phyloP scores from a whole-genome alignment of 805 yeast genomes.

The Saturnispora silvae region DNA sequence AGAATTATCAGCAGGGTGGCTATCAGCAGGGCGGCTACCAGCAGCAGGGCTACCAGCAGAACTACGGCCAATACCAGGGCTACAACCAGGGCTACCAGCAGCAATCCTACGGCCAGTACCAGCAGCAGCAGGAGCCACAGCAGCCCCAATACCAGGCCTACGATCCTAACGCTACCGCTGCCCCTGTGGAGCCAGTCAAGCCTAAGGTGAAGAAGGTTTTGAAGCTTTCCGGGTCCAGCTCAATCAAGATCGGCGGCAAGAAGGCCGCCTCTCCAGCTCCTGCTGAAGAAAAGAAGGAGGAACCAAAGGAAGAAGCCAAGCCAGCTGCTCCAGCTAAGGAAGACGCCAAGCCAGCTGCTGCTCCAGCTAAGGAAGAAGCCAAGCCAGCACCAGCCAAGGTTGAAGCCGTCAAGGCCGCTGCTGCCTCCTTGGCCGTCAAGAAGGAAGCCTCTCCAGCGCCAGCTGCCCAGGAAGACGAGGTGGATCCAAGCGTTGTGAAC shows the following conservation, averaged over 20 bases:
- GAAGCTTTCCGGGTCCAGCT: conserved; percentile 51
- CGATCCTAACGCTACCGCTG: conserved; percentile 33
- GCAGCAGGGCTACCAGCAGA: conserved; percentile 9
- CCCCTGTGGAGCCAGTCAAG: conserved; percentile 38
- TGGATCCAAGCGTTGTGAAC: conserved; percentile 78
- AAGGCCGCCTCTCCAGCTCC: conserved; percentile 34
- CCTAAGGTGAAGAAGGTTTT: conserved; percentile 50
- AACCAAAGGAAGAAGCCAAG: conserved; percentile 21
- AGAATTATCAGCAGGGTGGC: conserved; percentile 10
- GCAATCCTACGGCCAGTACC: conserved; percentile 13
- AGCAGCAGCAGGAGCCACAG: conserved; percentile 9
- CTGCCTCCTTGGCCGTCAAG: conserved; percentile 21
- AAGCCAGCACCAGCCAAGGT: conserved; percentile 3
- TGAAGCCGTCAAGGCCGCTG: conserved; percentile 13
- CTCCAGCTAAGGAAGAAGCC: conserved; percentile 13
- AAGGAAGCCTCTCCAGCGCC: conserved; percentile 41
- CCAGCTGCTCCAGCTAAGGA: conserved; percentile 24
- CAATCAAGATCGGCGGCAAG: conserved; percentile 25
- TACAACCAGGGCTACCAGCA: conserved; percentile 5
- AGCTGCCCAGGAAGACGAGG: conserved; percentile 66
- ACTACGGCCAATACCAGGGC: conserved; percentile 10
- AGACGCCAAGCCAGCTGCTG: conserved; percentile 13
- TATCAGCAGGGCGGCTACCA: conserved; percentile 5
- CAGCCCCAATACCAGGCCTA: conserved; percentile 13
- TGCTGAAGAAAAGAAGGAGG: conserved; percentile 14